These are phyloP conservation scores for Lepiota brunneoincarnata DNA, from an alignment of 768 basidiomycete species.

Conservation along the genomic window DNA sequence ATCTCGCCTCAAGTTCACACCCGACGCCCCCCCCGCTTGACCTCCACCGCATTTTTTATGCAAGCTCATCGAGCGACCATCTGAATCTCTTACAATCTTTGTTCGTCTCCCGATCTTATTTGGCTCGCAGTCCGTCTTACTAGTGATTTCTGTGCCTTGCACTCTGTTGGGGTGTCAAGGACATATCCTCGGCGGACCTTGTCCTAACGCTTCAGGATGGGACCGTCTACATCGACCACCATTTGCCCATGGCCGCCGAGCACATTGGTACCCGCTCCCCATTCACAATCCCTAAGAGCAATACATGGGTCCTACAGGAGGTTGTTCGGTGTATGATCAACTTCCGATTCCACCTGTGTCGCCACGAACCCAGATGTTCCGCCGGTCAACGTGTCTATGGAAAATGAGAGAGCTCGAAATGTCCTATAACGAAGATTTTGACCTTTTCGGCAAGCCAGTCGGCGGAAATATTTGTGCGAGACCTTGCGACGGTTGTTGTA, in stretches of 20 bases:
- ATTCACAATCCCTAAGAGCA: conserved; percentile 13
- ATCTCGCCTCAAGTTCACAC: conserved; percentile 16
- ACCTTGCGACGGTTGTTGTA: conserved; percentile 24
- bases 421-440: conserved; percentile 19
- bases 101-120: conserved; percentile 20
- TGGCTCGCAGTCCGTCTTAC: conserved; percentile 26
- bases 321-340: conserved; percentile 19
- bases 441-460: conserved; percentile 17
- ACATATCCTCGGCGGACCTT: conserved; percentile 16
- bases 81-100: conserved; percentile 20
- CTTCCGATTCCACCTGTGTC: conserved; percentile 28
- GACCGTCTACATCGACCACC: conserved; percentile 20
- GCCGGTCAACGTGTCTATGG: conserved; percentile 25
- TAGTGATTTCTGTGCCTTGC: not conserved
- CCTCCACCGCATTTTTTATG: conserved; percentile 24
- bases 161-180: conserved; percentile 18
- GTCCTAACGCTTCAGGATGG: conserved; percentile 17
- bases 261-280: conserved; percentile 20
- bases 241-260: conserved; percentile 19
- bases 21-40: conserved; percentile 1
- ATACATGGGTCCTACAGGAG: conserved; percentile 15
- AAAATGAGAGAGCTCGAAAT: conserved; percentile 23
- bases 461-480: conserved; percentile 25
- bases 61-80: conserved; percentile 17
- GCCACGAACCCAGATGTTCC: conserved; percentile 17